Percentiles rank a stretch among this genome's conserved stretches.
Conservation (phyloP, 176 grass and related monocot species). For the Carex pumila region DNA sequence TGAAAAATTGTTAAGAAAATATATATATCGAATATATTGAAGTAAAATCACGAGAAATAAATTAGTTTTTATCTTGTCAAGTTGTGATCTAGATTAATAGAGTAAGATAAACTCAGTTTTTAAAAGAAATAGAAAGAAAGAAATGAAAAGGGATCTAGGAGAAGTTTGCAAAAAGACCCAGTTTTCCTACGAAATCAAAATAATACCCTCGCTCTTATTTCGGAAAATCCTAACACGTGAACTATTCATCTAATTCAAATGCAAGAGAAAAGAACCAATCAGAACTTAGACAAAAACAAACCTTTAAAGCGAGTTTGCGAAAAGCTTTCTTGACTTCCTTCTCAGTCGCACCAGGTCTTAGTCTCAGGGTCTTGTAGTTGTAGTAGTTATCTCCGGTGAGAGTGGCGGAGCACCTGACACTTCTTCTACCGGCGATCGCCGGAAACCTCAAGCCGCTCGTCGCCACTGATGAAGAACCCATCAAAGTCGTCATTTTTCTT, state of each 20-base stretch:
- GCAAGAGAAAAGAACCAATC: background rate
- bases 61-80: no score
- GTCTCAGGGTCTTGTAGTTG: constrained; percentile 27
- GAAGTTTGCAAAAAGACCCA: background rate
- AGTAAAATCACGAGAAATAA: background rate
- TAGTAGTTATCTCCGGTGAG: constrained; percentile 24
- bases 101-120: no score
- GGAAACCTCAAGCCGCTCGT: background rate
- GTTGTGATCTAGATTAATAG: no score
- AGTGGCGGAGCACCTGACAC: constrained; percentile 25
- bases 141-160: background rate
- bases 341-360: constrained; percentile 32
- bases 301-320: constrained; percentile 37
- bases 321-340: constrained; percentile 42
- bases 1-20: background rate
- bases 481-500: constrained; percentile 21
- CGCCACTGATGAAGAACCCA: constrained; percentile 17
- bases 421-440: constrained; percentile 9
- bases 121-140: background rate
- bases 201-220: background rate
- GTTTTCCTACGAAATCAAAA: background rate
- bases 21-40: background rate
- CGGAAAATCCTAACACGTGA: background rate
- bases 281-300: background rate
- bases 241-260: background rate